Evolutionary conservation across 148 eudicot species (phyloP).

Genomic region (Cornus suecica): DNA sequence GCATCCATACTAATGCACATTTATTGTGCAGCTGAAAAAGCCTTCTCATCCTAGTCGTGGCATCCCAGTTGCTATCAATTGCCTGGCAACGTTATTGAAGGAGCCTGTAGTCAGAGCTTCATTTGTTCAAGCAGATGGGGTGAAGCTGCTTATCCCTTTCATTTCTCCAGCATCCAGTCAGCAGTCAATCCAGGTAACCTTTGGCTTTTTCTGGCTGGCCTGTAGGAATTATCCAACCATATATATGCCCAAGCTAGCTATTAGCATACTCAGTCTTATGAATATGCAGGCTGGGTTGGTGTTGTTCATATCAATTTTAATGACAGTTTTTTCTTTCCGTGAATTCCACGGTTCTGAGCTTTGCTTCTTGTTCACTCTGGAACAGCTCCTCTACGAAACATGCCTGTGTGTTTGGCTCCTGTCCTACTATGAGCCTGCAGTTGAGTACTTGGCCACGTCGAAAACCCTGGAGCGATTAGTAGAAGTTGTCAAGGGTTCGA

Average conservation of each 20-base stretch:
- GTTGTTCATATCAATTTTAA: neutral
- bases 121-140: constrained; percentile 94
- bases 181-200: constrained; percentile 82
- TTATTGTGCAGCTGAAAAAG: constrained; percentile 66
- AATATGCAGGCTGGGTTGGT: neutral
- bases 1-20: neutral
- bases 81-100: constrained; percentile 79
- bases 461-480: constrained; percentile 67
- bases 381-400: constrained; percentile 94
- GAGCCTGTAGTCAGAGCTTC: constrained; percentile 84
- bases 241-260: neutral
- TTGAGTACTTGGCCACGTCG: constrained; percentile 86
- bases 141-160: constrained; percentile 83
- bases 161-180: constrained; percentile 87
- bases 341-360: constrained; percentile 10
- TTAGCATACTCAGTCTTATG: neutral
- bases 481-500: constrained; percentile 88
- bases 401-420: constrained; percentile 94
- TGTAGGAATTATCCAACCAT: neutral
- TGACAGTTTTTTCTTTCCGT: neutral
- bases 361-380: constrained; percentile 11
- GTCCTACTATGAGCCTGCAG: constrained; percentile 88
- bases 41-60: constrained; percentile 86
- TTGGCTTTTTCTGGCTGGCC: neutral
- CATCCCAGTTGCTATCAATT: constrained; percentile 64